Evolutionary conservation across 2,329 filamentous ascomycete genomes (phyloP).

Genomic region (Aureobasidium sp.): DNA sequence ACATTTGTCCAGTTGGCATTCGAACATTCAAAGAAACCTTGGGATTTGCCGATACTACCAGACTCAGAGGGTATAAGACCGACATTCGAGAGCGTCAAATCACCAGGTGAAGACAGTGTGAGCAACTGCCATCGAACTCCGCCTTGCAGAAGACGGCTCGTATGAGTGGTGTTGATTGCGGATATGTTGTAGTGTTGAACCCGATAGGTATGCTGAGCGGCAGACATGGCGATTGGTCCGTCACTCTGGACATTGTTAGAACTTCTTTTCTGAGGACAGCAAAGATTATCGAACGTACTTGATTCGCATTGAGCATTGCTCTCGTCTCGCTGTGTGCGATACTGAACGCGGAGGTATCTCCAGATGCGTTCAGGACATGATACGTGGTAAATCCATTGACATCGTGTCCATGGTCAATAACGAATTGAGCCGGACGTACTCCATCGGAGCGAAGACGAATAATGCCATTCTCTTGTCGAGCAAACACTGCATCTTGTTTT

Average conservation of each 20-base stretch:
- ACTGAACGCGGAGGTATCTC: not conserved
- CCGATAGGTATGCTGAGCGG: not conserved
- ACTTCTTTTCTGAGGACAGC: too few relatives aligned
- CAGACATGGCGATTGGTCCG: not conserved
- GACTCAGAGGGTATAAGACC: not conserved
- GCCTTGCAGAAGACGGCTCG: not conserved
- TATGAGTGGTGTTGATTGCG: not conserved
- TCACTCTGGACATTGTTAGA: not conserved
- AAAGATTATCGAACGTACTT: too few relatives aligned
- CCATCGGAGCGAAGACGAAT: not conserved
- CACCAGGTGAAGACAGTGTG: not conserved
- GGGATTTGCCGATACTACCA: not conserved
- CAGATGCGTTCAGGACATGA: not conserved
- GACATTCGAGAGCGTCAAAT: not conserved
- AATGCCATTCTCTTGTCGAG: not conserved
- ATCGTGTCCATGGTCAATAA: not conserved
- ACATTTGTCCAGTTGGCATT: not conserved
- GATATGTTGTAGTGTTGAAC: not conserved
- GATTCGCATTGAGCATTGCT: not conserved
- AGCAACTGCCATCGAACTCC: not conserved
- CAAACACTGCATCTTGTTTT: too few relatives aligned
- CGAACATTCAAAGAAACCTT: not conserved
- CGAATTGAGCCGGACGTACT: not conserved
- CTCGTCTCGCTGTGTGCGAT: not conserved
- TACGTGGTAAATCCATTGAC: not conserved